phyloP scores from a whole-genome alignment of 805 yeast species.

The Candida hungchunana region DNA sequence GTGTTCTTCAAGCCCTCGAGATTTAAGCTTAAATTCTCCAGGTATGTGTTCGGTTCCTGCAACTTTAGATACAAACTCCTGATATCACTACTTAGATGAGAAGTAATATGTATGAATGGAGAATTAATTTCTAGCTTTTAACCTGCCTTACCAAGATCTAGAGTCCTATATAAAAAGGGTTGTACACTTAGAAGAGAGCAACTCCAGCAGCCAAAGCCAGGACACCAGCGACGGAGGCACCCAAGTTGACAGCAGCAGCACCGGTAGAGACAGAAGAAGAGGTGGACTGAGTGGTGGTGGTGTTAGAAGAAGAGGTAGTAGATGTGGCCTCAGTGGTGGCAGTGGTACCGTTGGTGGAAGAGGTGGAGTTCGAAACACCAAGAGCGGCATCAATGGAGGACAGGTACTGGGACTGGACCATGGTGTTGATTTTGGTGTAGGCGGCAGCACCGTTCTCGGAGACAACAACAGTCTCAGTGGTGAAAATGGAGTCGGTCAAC shows the following conservation, averaged over 20 bases:
- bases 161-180: too few species aligned
- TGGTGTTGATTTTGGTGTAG: slow-evolving; percentile 4
- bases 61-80: too few species aligned
- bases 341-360: slow-evolving; percentile 1
- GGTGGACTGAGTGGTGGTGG: neutral
- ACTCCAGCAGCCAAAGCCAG: slow-evolving; percentile 1
- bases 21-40: too few species aligned
- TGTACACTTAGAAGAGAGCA: slow-evolving; percentile 3
- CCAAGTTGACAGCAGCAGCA: slow-evolving; percentile 3
- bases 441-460: slow-evolving; percentile 3
- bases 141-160: too few species aligned
- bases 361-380: too few species aligned
- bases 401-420: too few species aligned
- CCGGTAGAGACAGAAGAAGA: neutral
- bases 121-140: too few species aligned
- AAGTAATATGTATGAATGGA: too few species aligned
- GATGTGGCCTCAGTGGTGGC: neutral
- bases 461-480: slow-evolving; percentile 3
- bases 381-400: too few species aligned
- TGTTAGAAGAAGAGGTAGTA: neutral
- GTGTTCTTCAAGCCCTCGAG: too few species aligned
- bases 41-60: too few species aligned
- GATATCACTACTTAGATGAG: too few species aligned
- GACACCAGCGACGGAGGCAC: slow-evolving; percentile 5
- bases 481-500: slow-evolving; percentile 2